Conservation (phyloP, 805 yeast species). For the Starmerella kuoi region DNA sequence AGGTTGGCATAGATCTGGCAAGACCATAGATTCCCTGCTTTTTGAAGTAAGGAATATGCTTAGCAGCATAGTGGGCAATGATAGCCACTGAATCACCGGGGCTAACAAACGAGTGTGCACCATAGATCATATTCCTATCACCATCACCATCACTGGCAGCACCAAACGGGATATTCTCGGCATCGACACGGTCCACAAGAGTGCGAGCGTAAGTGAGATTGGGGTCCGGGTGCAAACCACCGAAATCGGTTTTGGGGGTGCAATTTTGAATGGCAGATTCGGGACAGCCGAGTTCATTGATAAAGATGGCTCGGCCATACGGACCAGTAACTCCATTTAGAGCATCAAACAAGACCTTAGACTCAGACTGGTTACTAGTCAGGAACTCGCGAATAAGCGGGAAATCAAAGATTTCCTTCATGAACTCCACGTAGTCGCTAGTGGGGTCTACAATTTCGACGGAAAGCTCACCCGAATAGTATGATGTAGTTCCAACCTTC, state of each 20-base stretch:
- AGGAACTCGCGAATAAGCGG: constrained; percentile 64
- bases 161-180: constrained; percentile 73
- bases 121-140: constrained; percentile 97
- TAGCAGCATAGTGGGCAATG: constrained; percentile 83
- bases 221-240: constrained; percentile 97
- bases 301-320: constrained; percentile 73
- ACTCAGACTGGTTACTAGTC: constrained; percentile 35
- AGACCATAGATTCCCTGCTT: constrained; percentile 79
- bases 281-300: constrained; percentile 74
- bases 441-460: constrained; percentile 80
- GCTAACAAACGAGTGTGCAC: constrained; percentile 85
- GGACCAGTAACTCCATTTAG: constrained; percentile 96
- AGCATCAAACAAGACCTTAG: constrained; percentile 75
- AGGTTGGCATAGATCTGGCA: constrained; percentile 96
- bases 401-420: constrained; percentile 82
- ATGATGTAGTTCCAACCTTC: constrained; percentile 39
- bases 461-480: constrained; percentile 37
- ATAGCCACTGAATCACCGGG: constrained; percentile 98
- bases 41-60: constrained; percentile 78
- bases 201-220: constrained; percentile 87
- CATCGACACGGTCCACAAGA: constrained; percentile 75
- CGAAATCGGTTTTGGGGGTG: constrained; percentile 76
- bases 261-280: constrained; percentile 61
- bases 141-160: constrained; percentile 99
- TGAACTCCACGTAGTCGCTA: constrained; percentile 58